Conservation (phyloP, 768 basidiomycete species). For the Sarcodon aspratus region DNA sequence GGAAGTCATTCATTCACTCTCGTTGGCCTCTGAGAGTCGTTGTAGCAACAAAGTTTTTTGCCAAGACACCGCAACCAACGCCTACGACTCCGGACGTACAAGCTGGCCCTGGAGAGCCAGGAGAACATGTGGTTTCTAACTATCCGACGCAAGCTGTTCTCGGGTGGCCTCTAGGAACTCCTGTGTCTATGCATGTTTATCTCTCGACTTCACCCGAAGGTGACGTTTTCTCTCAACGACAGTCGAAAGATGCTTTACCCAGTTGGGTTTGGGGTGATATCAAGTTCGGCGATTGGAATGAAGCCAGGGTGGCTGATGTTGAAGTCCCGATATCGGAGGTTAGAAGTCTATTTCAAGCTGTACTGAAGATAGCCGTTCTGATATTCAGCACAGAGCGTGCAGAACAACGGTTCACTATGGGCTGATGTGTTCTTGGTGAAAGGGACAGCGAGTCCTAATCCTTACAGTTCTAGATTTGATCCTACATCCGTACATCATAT, state of each 20-base stretch:
- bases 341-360: conserved; percentile 9
- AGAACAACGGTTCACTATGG: conserved; percentile 74
- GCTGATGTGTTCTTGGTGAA: conserved; percentile 70
- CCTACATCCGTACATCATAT: conserved; percentile 52
- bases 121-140: conserved; percentile 5
- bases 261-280: conserved; percentile 71
- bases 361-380: background rate
- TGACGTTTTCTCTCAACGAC: conserved; percentile 45
- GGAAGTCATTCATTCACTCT: background rate
- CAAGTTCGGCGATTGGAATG: conserved; percentile 67
- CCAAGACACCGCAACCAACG: conserved; percentile 19
- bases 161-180: conserved; percentile 51
- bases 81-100: conserved; percentile 17
- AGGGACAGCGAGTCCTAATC: conserved; percentile 56
- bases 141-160: conserved; percentile 27
- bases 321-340: conserved; percentile 63
- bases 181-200: conserved; percentile 62
- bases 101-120: background rate
- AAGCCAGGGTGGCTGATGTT: conserved; percentile 41
- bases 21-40: background rate
- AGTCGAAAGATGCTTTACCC: conserved; percentile 44
- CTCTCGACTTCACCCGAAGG: conserved; percentile 55
- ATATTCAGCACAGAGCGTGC: conserved; percentile 41
- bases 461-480: conserved; percentile 39
- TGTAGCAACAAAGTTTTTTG: conserved; percentile 35